Conservation (phyloP, 352 stramenopile genomes). For the Blastocystis sp. region DNA sequence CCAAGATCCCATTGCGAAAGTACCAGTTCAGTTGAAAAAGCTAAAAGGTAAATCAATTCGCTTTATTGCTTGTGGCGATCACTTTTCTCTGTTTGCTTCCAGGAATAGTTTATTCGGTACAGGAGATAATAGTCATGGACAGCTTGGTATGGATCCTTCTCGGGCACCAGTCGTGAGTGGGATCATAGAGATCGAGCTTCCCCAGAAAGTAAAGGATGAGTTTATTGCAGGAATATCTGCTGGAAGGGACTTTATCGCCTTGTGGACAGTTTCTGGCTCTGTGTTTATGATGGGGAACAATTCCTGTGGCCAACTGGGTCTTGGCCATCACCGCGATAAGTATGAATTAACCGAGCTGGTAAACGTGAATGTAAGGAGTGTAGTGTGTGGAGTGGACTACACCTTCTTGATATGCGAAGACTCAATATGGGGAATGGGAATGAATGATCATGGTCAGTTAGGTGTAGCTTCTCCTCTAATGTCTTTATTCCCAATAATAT, state of each 20-base stretch:
- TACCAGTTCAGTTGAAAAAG: neutral
- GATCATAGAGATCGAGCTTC: neutral
- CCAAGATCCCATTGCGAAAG: neutral
- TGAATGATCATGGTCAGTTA: neutral
- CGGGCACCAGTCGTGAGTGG: neutral
- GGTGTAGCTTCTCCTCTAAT: neutral
- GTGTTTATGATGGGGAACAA: constrained; percentile 22
- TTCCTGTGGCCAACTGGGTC: neutral
- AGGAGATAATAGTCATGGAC: neutral
- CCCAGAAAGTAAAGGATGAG: neutral
- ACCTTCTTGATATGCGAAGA: neutral
- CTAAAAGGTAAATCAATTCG: neutral
- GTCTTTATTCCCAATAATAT: neutral
- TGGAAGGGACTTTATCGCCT: neutral
- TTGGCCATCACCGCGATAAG: neutral
- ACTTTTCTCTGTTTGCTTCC: constrained; percentile 21
- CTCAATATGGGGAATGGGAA: neutral
- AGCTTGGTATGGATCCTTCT: constrained; percentile 22
- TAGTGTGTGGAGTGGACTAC: neutral
- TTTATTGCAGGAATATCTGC: neutral
- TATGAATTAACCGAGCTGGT: neutral
- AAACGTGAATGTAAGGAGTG: neutral
- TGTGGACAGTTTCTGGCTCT: neutral
- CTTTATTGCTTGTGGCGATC: neutral
- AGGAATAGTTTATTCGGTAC: neutral